Conservation (phyloP, 192 early-diverging fungal genomes). For the Umbelopsis isabellina region DNA sequence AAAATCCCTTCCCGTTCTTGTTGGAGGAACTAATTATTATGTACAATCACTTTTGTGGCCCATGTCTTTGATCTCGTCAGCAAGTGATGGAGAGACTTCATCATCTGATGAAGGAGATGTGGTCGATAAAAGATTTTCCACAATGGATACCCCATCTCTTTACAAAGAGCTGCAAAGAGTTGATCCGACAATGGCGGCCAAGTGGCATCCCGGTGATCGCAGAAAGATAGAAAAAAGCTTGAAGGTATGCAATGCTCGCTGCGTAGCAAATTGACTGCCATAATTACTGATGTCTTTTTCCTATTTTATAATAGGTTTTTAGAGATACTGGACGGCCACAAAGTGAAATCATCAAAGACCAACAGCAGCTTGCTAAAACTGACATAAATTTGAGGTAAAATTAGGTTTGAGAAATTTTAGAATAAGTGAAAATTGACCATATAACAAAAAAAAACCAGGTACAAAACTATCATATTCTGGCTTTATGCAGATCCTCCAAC, state of each 20-base stretch:
- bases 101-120: slow-evolving; percentile 25
- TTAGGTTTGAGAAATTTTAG: background rate
- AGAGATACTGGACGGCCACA: slow-evolving; percentile 73
- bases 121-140: slow-evolving; percentile 22
- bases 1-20: slow-evolving; percentile 79
- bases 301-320: slow-evolving; percentile 49
- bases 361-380: slow-evolving; percentile 53
- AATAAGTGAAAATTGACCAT: too few relatives aligned
- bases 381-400: slow-evolving; percentile 42
- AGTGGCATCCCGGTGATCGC: slow-evolving; percentile 89
- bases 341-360: slow-evolving; percentile 74
- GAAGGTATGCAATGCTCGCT: slow-evolving; percentile 55
- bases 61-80: slow-evolving; percentile 58
- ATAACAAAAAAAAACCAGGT: slow-evolving; percentile 45
- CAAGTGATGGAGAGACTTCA: slow-evolving; percentile 20
- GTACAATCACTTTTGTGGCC: slow-evolving; percentile 89
- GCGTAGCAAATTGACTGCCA: background rate
- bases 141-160: slow-evolving; percentile 55
- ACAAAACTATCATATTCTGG: slow-evolving; percentile 84
- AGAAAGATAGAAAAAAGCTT: slow-evolving; percentile 87
- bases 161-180: slow-evolving; percentile 69
- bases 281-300: background rate
- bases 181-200: slow-evolving; percentile 86
- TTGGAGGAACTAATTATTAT: slow-evolving; percentile 98
- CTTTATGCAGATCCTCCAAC: slow-evolving; percentile 70